Base-by-base conservation (phyloP, 208 protist species). In the Trypanosoma lewisi region DNA sequence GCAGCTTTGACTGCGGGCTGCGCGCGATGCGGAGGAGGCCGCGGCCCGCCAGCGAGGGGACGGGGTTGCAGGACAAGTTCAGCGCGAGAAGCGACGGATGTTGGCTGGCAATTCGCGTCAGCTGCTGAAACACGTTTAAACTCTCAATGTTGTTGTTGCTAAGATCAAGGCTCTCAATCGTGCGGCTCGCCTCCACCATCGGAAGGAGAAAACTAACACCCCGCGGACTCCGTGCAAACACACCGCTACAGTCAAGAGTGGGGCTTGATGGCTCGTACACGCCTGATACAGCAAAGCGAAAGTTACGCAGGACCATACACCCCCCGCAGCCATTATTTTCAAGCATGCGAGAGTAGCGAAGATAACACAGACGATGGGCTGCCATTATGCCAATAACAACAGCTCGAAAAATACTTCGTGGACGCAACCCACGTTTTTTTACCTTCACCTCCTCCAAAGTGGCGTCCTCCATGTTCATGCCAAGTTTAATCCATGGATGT, bases 401-500 rank as follows among this genome's bases (percentile, higher is more conserved):
- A 11, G 66, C 45, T 0, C 85, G 80, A 36, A 87, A 84, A 34
- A 74, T 61, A 45, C 63, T 47, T 4, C 74, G 51, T 2, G 74
- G 70, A 7, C 57, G 41, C 33, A 47, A 45, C 19, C 42, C 39
- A 34, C 25, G 5, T 52, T 45, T 59, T 37, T 67, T 50, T 45
- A 30, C 9, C 31, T 21, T 27, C 34, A 8, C 4, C 59, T 41
- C 9, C 60, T 62, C 50, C 2, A 19, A 16, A 6, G 28, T 37
- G 2, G 61, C 36, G 4, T 54, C 12, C 6, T 56, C 67, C 19
- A 71, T 72, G 5, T 78, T 64, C 47, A 81, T 65, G 0, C 70
- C 77, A 2, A 76, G 48, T 67, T 85, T 86, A 31, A 96, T 80
- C 88, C 88, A 96, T 25, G 75, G 75, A 52, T 96, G 91, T 57